Evolutionary conservation across 2,329 filamentous ascomycete genomes (phyloP).

Genomic region (Dactylellina drechsleri): DNA sequence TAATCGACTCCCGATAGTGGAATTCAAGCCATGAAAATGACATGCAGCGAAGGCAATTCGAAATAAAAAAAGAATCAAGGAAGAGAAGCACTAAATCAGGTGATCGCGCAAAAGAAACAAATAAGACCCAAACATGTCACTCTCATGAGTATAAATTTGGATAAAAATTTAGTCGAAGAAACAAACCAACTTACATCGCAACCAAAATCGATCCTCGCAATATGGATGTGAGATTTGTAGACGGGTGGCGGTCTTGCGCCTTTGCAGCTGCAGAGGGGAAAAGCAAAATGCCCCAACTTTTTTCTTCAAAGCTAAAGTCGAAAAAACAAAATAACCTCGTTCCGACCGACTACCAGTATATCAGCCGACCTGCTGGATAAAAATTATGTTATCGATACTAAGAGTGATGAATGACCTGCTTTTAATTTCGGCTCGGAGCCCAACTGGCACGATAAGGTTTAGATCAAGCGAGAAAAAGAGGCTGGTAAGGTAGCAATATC

Average conservation of each 20-base stretch:
- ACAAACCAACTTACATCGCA: conserved; percentile 18
- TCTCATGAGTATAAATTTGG: conserved; percentile 14
- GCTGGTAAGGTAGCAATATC: conserved; percentile 33
- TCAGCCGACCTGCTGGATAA: conserved; percentile 40
- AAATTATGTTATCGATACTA: conserved; percentile 39
- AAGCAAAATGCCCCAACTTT: neutral
- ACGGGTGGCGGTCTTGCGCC: conserved; percentile 47
- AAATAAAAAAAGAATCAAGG: neutral
- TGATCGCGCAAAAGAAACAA: conserved; percentile 27
- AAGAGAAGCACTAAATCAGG: conserved; percentile 38
- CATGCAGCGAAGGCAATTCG: conserved; percentile 36
- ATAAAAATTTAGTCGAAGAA: conserved; percentile 28
- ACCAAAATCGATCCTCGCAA: conserved; percentile 18
- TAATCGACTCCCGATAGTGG: conserved; percentile 29
- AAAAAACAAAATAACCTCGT: conserved; percentile 9
- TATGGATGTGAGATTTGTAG: conserved; percentile 14
- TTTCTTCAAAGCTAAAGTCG: conserved; percentile 12
- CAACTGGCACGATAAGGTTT: conserved; percentile 53
- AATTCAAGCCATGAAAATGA: conserved; percentile 35
- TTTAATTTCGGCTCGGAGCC: conserved; percentile 54
- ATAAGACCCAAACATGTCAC: neutral
- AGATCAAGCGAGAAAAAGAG: conserved; percentile 53
- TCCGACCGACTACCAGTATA: conserved; percentile 42
- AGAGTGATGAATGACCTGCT: conserved; percentile 40
- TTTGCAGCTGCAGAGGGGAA: conserved; percentile 39